Percentiles rank a stretch among this genome's conserved stretches.
phyloP scores from a whole-genome alignment of 805 yeast species.

The Cyberlindnera suaveolens region DNA sequence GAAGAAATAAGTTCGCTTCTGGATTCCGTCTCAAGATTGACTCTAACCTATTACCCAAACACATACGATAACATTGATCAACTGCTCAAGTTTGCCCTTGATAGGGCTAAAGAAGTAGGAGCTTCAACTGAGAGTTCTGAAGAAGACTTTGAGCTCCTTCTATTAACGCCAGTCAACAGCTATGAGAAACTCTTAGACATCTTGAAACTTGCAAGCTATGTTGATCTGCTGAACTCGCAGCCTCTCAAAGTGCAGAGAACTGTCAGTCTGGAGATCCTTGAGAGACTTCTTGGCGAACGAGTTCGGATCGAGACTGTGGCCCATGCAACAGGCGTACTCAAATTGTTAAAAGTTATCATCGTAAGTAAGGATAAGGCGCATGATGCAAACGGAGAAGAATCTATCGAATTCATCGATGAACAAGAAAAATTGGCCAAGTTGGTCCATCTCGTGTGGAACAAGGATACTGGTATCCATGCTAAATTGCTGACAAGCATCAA shows the following conservation, averaged over 20 bases:
- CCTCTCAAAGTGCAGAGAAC: constrained; percentile 44
- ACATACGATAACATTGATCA: constrained; percentile 54
- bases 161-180: constrained; percentile 43
- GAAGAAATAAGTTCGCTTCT: constrained; percentile 60
- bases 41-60: constrained; percentile 61
- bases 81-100: constrained; percentile 49
- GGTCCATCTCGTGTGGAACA: constrained; percentile 53
- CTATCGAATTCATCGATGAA: constrained; percentile 33
- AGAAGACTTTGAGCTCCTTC: constrained; percentile 38
- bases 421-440: constrained; percentile 66
- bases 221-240: constrained; percentile 48
- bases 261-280: constrained; percentile 56
- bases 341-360: constrained; percentile 50
- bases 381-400: constrained; percentile 21
- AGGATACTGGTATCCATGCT: constrained; percentile 38
- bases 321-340: constrained; percentile 53
- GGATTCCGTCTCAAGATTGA: constrained; percentile 57
- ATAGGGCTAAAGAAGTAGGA: constrained; percentile 31
- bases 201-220: constrained; percentile 42
- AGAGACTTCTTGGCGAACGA: constrained; percentile 40
- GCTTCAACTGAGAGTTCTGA: constrained; percentile 24
- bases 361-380: constrained; percentile 24
- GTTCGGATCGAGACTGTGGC: constrained; percentile 34
- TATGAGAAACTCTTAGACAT: constrained; percentile 27
- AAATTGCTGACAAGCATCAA: constrained; percentile 40